A percentile compares a stretch with the other conserved stretches of the same genome.
phyloP scores from a whole-genome alignment of 495 filamentous ascomycete species.

The Wilcoxina mikolae region DNA sequence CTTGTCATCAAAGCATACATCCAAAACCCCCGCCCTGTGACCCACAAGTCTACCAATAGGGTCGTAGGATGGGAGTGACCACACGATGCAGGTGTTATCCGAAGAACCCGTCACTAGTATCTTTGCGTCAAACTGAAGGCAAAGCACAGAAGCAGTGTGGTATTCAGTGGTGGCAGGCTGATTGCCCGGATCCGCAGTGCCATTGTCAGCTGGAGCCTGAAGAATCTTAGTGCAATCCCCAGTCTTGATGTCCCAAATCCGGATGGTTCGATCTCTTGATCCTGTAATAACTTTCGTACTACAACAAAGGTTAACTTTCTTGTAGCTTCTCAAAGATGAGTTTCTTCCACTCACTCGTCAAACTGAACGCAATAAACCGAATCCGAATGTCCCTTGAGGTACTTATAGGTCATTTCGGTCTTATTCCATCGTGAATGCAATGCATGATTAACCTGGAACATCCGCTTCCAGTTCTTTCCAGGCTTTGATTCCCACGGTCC shows the following conservation, averaged over 20 bases:
- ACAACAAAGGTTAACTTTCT: not conserved
- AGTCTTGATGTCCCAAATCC: slow-evolving; percentile 85
- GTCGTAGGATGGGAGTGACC: slow-evolving; percentile 63
- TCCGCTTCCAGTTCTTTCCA: slow-evolving; percentile 64
- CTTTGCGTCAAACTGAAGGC: slow-evolving; percentile 80
- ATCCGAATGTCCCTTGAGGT: slow-evolving; percentile 80
- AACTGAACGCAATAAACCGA: slow-evolving; percentile 97
- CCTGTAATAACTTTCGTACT: slow-evolving; percentile 92
- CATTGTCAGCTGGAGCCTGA: slow-evolving; percentile 32
- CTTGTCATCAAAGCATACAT: slow-evolving; percentile 78
- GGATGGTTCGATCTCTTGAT: slow-evolving; percentile 84
- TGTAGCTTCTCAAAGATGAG: not conserved
- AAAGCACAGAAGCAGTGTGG: slow-evolving; percentile 83
- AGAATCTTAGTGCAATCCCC: slow-evolving; percentile 71
- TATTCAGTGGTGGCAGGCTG: slow-evolving; percentile 31
- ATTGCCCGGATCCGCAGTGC: slow-evolving; percentile 18
- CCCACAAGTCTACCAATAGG: slow-evolving; percentile 59
- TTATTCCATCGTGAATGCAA: slow-evolving; percentile 66
- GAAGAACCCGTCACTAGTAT: slow-evolving; percentile 92
- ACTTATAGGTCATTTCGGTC: slow-evolving; percentile 63
- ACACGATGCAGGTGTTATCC: slow-evolving; percentile 81
- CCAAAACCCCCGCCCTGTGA: slow-evolving; percentile 78
- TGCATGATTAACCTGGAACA: slow-evolving; percentile 59
- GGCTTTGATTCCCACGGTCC: slow-evolving; percentile 29
- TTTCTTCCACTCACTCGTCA: slow-evolving; percentile 68